These are phyloP conservation scores for Penicillium cataractarum DNA, from an alignment of 495 filamentous ascomycete species.

Conservation along the genomic window DNA sequence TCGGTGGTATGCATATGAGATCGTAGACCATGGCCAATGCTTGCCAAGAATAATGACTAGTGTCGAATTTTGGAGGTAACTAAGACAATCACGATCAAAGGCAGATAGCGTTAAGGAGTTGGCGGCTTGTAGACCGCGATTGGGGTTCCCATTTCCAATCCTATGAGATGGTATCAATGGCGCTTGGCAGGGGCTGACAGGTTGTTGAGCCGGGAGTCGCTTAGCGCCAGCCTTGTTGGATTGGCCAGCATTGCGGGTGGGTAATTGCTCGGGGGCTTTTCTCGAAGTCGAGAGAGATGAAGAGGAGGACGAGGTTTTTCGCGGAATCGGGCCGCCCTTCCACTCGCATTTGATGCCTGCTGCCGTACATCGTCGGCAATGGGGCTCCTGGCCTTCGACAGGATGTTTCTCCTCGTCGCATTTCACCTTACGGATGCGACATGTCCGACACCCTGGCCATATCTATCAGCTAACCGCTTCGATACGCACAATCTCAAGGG, in stretches of 20 bases:
- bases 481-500: not conserved
- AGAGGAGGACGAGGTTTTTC: slow-evolving; percentile 16
- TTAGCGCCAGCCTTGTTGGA: not conserved
- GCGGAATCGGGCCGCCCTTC: slow-evolving; percentile 36
- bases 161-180: slow-evolving; percentile 15
- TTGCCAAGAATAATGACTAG: slow-evolving; percentile 39
- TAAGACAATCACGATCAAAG: slow-evolving; percentile 34
- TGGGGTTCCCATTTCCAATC: not conserved
- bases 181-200: not conserved
- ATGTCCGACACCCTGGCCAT: slow-evolving; percentile 37
- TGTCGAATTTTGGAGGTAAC: slow-evolving; percentile 35
- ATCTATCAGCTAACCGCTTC: not conserved
- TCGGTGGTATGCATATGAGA: slow-evolving; percentile 38
- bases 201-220: not conserved
- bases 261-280: not conserved
- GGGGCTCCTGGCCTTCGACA: slow-evolving; percentile 31
- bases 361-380: slow-evolving; percentile 34
- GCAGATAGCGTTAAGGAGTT: slow-evolving; percentile 34
- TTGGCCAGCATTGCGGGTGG: not conserved
- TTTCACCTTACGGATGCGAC: slow-evolving; percentile 41
- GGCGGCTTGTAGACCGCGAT: slow-evolving; percentile 27
- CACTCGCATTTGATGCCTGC: slow-evolving; percentile 37
- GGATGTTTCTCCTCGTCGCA: slow-evolving; percentile 39
- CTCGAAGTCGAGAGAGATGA: not conserved
- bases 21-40: slow-evolving; percentile 41